phyloP scores from a whole-genome alignment of 1,284 basidiomycete species.

The Ustanciosporium gigantosporum region DNA sequence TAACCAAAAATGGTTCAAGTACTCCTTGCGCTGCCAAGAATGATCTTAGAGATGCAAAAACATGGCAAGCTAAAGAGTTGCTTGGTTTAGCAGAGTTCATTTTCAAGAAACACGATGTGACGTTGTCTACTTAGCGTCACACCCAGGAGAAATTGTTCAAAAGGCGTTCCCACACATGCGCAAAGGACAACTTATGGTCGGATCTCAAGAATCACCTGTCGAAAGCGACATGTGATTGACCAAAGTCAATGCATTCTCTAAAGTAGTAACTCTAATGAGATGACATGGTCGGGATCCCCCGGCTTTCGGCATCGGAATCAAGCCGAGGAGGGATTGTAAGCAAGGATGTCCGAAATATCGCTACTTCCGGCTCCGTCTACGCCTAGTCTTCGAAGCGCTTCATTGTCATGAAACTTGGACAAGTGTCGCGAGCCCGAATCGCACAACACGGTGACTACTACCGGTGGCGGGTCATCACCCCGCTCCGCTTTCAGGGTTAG shows the following conservation, averaged over 20 bases:
- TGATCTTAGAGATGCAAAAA: constrained; percentile 18
- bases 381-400: constrained; percentile 28
- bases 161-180: too few species aligned
- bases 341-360: constrained; percentile 55
- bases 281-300: too few species aligned
- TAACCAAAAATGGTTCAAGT: constrained; percentile 22
- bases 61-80: constrained; percentile 33
- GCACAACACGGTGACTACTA: constrained; percentile 57
- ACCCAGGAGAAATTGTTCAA: too few species aligned
- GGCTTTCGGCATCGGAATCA: too few species aligned
- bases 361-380: constrained; percentile 33
- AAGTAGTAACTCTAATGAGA: too few species aligned
- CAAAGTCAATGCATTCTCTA: too few species aligned
- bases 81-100: constrained; percentile 5
- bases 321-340: background rate
- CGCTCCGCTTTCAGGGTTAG: constrained; percentile 43
- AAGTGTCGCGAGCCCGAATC: constrained; percentile 57
- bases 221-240: too few species aligned
- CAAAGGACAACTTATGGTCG: too few species aligned
- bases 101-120: constrained; percentile 8
- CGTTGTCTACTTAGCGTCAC: too few species aligned
- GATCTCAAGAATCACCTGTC: too few species aligned
- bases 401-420: constrained; percentile 58
- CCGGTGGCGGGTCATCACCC: constrained; percentile 29
- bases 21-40: constrained; percentile 39